A percentile compares a stretch with the other conserved stretches of the same genome.
Evolutionary conservation across 345 rosid species (phyloP).

Genomic region (Corchorus olitorius): DNA sequence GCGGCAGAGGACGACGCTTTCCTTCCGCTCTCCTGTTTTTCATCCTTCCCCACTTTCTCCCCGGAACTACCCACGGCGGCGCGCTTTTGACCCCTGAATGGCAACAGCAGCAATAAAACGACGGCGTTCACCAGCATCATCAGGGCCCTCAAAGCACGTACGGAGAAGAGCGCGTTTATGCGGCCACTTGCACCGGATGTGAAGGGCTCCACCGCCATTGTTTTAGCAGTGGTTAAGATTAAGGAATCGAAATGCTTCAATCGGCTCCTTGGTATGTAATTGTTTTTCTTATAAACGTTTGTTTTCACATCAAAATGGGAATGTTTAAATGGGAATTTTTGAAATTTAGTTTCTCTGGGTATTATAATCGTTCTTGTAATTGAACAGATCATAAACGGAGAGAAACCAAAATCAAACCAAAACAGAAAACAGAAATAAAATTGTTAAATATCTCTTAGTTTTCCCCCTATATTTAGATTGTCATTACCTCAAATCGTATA

Average conservation of each 20-base stretch:
- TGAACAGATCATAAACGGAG: slow-evolving; percentile 39
- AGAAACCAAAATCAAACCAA: slow-evolving; percentile 12
- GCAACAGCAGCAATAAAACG: slow-evolving; percentile 52
- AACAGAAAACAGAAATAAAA: not conserved
- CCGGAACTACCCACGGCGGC: slow-evolving; percentile 24
- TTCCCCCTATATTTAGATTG: not conserved
- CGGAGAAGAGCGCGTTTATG: slow-evolving; percentile 62
- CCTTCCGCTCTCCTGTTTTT: slow-evolving; percentile 35
- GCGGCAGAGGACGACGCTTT: slow-evolving; percentile 20
- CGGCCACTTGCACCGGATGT: slow-evolving; percentile 93
- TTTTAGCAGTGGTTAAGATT: slow-evolving; percentile 5
- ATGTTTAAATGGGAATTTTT: slow-evolving; percentile 3
- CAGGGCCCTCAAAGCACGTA: slow-evolving; percentile 47
- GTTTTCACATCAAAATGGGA: slow-evolving; percentile 10
- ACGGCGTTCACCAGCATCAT: slow-evolving; percentile 46
- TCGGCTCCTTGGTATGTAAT: not conserved
- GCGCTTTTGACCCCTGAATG: slow-evolving; percentile 49
- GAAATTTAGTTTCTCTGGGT: slow-evolving; percentile 19
- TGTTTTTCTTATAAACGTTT: not conserved
- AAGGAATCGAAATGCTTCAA: slow-evolving; percentile 21
- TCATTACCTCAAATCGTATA: not conserved
- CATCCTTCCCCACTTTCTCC: slow-evolving; percentile 46
- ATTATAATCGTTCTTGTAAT: slow-evolving; percentile 26
- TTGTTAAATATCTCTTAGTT: not conserved
- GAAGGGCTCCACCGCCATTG: slow-evolving; percentile 49